Evolutionary conservation across 1,284 basidiomycete species (phyloP).

Genomic region (Marasmius sp.): DNA sequence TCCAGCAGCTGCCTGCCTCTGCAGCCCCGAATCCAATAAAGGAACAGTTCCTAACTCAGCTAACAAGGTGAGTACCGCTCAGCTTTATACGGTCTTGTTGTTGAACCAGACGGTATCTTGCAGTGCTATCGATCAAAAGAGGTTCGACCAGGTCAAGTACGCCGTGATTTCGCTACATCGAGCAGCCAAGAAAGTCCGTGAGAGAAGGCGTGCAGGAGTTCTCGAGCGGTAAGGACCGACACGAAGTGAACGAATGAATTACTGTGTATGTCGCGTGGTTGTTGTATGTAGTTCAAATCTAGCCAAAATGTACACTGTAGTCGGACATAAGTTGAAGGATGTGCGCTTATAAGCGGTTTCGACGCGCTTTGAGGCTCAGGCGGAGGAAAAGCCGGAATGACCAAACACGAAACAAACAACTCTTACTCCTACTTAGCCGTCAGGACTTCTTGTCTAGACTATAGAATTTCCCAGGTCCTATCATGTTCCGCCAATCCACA

Average conservation of each 20-base stretch:
- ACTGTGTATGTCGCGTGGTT: slow-evolving; percentile 2
- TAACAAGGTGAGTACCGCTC: slow-evolving; percentile 64
- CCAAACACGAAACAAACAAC: slow-evolving; percentile 7
- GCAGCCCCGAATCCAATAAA: slow-evolving; percentile 71
- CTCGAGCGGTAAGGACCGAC: slow-evolving; percentile 36
- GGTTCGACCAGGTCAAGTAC: slow-evolving; percentile 80
- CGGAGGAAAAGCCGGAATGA: not conserved
- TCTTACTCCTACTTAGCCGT: not conserved
- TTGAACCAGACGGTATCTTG: slow-evolving; percentile 6
- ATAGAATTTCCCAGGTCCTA: slow-evolving; percentile 3
- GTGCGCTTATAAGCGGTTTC: not conserved
- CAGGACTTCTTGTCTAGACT: not conserved
- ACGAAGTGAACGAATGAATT: not conserved
- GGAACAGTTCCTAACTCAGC: slow-evolving; percentile 70
- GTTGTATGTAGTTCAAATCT: not conserved
- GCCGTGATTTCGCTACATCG: slow-evolving; percentile 66
- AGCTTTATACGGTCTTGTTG: slow-evolving; percentile 4
- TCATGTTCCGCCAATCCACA: slow-evolving; percentile 62
- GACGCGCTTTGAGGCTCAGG: no score
- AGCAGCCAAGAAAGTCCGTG: slow-evolving; percentile 66
- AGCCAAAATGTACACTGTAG: no score
- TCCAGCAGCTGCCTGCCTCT: slow-evolving; percentile 70
- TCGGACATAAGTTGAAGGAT: no score
- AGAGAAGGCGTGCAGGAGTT: slow-evolving; percentile 55
- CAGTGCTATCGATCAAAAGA: slow-evolving; percentile 63